Conservation (phyloP, 129 eudicot genomes). For the Apium graveolens region DNA sequence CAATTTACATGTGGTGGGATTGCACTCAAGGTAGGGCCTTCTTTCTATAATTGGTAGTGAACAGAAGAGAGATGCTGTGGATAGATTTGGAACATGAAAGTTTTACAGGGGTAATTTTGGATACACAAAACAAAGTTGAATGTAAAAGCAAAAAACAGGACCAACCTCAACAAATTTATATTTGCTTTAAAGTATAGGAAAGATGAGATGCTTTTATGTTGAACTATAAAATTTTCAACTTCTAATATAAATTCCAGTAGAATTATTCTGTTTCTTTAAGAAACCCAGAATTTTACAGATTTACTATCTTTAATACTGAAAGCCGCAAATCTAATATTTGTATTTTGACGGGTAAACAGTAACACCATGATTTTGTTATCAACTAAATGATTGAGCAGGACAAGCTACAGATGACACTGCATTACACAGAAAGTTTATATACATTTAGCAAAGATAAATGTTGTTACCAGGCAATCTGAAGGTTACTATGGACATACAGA, state of each 20-base stretch:
- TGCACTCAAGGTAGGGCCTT: background rate
- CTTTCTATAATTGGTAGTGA: background rate
- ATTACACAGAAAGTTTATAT: background rate
- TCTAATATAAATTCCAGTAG: background rate
- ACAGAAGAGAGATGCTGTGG: background rate
- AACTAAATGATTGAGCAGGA: background rate
- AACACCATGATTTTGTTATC: background rate
- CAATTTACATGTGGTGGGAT: background rate
- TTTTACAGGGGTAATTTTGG: background rate
- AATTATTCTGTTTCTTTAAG: background rate
- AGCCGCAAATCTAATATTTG: background rate
- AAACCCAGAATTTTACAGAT: background rate
- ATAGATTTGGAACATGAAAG: background rate
- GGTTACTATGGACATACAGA: background rate
- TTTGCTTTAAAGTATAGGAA: constrained; percentile 12
- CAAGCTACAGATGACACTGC: background rate
- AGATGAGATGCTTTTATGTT: constrained; percentile 5
- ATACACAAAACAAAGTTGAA: background rate
- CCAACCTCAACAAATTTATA: constrained; percentile 9
- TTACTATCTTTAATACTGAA: background rate
- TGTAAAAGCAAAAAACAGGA: constrained; percentile 8
- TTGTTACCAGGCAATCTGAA: background rate
- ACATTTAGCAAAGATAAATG: background rate
- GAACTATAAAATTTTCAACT: background rate
- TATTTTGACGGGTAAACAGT: background rate